These are phyloP conservation scores for Agroathelia rolfsii DNA, from an alignment of 1,284 basidiomycete species.

Conservation along the genomic window DNA sequence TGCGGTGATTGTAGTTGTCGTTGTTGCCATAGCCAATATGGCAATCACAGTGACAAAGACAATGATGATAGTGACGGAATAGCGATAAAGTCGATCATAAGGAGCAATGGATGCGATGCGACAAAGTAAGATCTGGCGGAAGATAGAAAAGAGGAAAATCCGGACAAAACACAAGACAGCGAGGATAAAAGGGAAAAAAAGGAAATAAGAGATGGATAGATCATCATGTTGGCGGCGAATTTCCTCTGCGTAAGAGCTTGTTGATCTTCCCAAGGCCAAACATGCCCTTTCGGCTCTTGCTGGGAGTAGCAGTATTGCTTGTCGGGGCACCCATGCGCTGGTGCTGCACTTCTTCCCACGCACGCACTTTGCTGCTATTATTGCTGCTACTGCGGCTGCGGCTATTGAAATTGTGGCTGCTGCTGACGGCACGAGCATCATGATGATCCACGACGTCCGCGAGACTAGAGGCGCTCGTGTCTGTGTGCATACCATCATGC, in stretches of 20 bases:
- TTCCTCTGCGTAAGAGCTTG: constrained; percentile 12
- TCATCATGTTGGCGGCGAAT: not conserved
- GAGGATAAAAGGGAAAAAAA: constrained; percentile 8
- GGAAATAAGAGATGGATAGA: not conserved
- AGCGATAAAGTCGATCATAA: too few relatives aligned
- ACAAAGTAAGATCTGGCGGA: not conserved
- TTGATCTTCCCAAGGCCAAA: constrained; percentile 17
- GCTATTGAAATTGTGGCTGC: constrained; percentile 7
- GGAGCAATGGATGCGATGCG: not conserved
- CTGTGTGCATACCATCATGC: too few relatives aligned
- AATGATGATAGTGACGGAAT: too few relatives aligned
- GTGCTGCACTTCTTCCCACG: constrained; percentile 63
- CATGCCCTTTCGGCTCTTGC: constrained; percentile 26
- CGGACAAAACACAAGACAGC: constrained; percentile 11
- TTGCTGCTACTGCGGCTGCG: constrained; percentile 5
- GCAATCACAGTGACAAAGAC: too few relatives aligned
- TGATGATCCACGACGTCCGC: constrained; percentile 21
- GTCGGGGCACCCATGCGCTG: constrained; percentile 46
- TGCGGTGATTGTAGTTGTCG: too few relatives aligned
- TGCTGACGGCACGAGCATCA: constrained; percentile 8
- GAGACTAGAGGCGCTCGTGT: constrained; percentile 13
- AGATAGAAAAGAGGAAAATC: constrained; percentile 6
- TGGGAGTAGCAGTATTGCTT: constrained; percentile 47
- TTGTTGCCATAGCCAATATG: too few relatives aligned
- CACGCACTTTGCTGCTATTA: constrained; percentile 31